Evolutionary conservation across 129 eudicot genomes (phyloP), one percentile per base, ranked within the genome.

Genomic region (Centella asiatica): DNA sequence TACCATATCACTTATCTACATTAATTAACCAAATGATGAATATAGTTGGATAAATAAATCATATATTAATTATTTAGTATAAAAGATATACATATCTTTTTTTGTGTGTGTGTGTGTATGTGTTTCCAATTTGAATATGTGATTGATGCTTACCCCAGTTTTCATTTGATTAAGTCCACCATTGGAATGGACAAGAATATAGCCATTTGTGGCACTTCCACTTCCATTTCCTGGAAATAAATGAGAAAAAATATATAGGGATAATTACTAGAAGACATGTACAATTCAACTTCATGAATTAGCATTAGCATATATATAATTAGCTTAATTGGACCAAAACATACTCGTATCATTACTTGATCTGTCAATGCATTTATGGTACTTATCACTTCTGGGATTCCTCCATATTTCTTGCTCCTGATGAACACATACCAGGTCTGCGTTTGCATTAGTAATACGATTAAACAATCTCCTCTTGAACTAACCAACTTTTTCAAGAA

Each of bases 141-240:
- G 0, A n/a, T 17, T 15, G 32, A 61, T n/a, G 64, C 83, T 80
- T 69, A 80, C 84, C 74, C 92, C 92, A 67, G 72, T 72, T 69
- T 65, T 80, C 93, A 84, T 84, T 70, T 80, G 87, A 62, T 80
- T 80, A 65, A 84, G 63, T 31, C 93, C 86, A 37, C 86, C 90
- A 56, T 84, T 84, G 61, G 90, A 64, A 62, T 77, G 79, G 69
- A 80, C 64, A 18, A 80, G 37, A n/a, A 80, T 69, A 40, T 80
- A 84, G 32, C 86, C 86, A 69, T 77, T 80, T 8, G 77, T 69
- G 66, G 65, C 39, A 46, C n/a, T n/a, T n/a, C n/a, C 57, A 8
- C 51, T 73, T 60, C 19, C 52, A 60, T 68, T 65, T 60, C 81
- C 86, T 80, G 58, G 60, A 47, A 64, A 18, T 31, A 53, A 72